Conservation (phyloP, 352 stramenopile species). For the Phytophthora citrophthora region DNA sequence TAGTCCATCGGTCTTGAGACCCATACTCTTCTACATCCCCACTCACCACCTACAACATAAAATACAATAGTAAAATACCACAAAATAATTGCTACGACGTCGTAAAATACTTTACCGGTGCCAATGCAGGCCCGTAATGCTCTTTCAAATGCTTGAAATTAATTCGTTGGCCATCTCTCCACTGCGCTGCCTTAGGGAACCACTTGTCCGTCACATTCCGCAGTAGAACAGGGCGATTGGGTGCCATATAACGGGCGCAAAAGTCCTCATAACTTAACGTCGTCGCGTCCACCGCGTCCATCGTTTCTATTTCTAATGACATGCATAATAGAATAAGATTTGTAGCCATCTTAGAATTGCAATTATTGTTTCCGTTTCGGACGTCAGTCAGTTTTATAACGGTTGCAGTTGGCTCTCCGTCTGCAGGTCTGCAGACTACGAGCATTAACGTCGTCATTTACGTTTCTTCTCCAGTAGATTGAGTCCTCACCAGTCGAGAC, state of each 20-base stretch:
- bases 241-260: constrained; percentile 72
- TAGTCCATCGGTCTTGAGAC: constrained; percentile 55
- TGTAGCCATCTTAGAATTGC: constrained; percentile 6
- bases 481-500: constrained; percentile 5
- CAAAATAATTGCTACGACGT: background rate
- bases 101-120: constrained; percentile 44
- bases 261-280: constrained; percentile 73
- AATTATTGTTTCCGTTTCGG: constrained; percentile 5
- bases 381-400: constrained; percentile 33
- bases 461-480: constrained; percentile 12
- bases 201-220: constrained; percentile 53
- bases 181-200: constrained; percentile 34
- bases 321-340: constrained; percentile 1
- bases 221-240: constrained; percentile 75
- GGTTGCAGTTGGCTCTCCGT: constrained; percentile 1
- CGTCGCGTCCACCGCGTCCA: constrained; percentile 65
- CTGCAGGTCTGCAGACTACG: background rate
- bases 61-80: background rate
- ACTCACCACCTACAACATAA: constrained; percentile 59
- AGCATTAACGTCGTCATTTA: constrained; percentile 10
- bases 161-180: constrained; percentile 37
- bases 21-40: constrained; percentile 68
- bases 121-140: constrained; percentile 54
- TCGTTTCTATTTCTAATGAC: constrained; percentile 12
- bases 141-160: constrained; percentile 49